A percentile compares a stretch with the other conserved stretches of the same genome.
Evolutionary conservation across 2,329 filamentous ascomycete species (phyloP).

Genomic region (Calonectria honghensis): DNA sequence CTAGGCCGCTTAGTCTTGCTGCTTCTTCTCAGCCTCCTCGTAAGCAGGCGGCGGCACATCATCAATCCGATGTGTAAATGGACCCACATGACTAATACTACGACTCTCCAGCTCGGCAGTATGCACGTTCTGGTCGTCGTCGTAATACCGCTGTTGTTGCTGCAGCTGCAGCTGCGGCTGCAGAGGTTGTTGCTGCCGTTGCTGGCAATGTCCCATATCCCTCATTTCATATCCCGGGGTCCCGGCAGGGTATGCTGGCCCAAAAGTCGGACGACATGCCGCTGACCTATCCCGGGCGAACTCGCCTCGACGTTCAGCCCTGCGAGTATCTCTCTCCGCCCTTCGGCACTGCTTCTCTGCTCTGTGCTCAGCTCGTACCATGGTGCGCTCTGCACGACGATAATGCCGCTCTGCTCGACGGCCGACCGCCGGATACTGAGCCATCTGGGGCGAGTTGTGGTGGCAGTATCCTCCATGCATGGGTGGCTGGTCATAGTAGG

Average conservation of each 20-base stretch:
- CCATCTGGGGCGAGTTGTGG: slow-evolving; percentile 26
- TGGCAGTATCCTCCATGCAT: slow-evolving; percentile 7
- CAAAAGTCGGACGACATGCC: slow-evolving; percentile 26
- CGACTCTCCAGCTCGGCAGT: slow-evolving; percentile 16
- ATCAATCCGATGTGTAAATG: slow-evolving; percentile 11
- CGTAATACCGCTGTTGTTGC: neutral
- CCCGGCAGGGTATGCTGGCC: slow-evolving; percentile 3
- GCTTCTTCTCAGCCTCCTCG: slow-evolving; percentile 47
- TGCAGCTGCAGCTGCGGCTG: slow-evolving; percentile 5
- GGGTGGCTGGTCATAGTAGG: slow-evolving; percentile 7
- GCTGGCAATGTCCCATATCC: slow-evolving; percentile 20
- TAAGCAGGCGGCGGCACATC: slow-evolving; percentile 51
- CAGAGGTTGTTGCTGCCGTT: slow-evolving; percentile 1
- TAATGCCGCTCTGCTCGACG: slow-evolving; percentile 47
- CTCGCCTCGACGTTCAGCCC: slow-evolving; percentile 43
- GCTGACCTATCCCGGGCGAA: slow-evolving; percentile 31
- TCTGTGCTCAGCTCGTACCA: slow-evolving; percentile 48
- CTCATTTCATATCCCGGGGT: slow-evolving; percentile 26
- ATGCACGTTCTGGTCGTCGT: slow-evolving; percentile 4
- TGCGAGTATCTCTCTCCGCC: slow-evolving; percentile 41
- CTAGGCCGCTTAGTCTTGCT: neutral
- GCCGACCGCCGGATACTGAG: slow-evolving; percentile 43
- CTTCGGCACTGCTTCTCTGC: slow-evolving; percentile 42
- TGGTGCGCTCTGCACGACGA: slow-evolving; percentile 47
- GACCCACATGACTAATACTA: neutral